phyloP scores from a whole-genome alignment of 257 asterid species.

The Pogostemon cablin region DNA sequence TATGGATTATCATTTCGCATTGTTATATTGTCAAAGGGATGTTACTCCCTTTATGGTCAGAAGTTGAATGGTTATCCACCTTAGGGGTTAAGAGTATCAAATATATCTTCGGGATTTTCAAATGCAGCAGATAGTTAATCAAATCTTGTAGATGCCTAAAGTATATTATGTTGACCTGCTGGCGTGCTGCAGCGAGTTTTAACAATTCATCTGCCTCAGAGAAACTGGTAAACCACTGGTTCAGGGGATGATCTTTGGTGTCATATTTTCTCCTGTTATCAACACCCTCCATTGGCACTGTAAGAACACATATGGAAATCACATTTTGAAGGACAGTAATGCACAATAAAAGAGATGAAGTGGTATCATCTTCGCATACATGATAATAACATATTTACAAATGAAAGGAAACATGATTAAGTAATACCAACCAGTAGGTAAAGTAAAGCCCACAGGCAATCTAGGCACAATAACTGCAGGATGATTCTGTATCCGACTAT shows the following conservation, averaged over 20 bases:
- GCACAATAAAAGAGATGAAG: slow-evolving; percentile 4
- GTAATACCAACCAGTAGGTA: slow-evolving; percentile 65
- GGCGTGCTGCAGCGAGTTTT: slow-evolving; percentile 92
- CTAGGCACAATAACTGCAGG: slow-evolving; percentile 77
- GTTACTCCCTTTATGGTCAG: slow-evolving; percentile 14
- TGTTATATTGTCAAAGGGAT: neutral
- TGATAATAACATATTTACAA: slow-evolving; percentile 11
- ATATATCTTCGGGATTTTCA: neutral
- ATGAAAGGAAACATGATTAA: slow-evolving; percentile 17
- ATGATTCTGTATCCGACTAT: slow-evolving; percentile 77
- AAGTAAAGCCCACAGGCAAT: slow-evolving; percentile 56
- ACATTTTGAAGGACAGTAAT: slow-evolving; percentile 24
- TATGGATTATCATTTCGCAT: neutral
- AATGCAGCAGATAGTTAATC: slow-evolving; percentile 19
- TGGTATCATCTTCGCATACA: slow-evolving; percentile 18
- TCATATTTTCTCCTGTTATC: slow-evolving; percentile 65
- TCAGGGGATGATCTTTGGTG: slow-evolving; percentile 75
- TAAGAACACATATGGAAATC: slow-evolving; percentile 14
- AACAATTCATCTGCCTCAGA: slow-evolving; percentile 94
- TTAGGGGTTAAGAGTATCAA: neutral
- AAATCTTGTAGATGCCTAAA: slow-evolving; percentile 5
- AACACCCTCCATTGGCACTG: slow-evolving; percentile 64
- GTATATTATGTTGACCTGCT: slow-evolving; percentile 61
- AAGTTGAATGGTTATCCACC: slow-evolving; percentile 20
- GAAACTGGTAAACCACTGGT: slow-evolving; percentile 80